These are phyloP conservation scores for Sapria himalayana DNA, from an alignment of 345 rosid genomes.

Conservation along the genomic window DNA sequence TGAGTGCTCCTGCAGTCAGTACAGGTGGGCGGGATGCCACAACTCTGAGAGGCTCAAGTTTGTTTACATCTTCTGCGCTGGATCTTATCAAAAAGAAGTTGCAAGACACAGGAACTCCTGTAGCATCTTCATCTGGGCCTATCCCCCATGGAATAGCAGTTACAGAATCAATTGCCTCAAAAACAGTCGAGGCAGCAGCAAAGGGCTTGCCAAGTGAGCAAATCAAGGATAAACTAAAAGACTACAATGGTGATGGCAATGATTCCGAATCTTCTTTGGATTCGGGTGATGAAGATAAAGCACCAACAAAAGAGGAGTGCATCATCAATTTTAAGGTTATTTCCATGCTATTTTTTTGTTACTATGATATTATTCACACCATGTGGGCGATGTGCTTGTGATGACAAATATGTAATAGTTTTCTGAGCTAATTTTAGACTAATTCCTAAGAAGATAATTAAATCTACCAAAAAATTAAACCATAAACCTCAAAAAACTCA, in stretches of 20 bases:
- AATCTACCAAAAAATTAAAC: too few species aligned
- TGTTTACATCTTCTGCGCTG: slow-evolving; percentile 58
- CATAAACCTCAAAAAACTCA: too few species aligned
- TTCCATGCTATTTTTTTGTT: slow-evolving; percentile 1
- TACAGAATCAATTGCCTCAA: slow-evolving; percentile 50
- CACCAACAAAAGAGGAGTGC: slow-evolving; percentile 76
- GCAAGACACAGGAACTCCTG: slow-evolving; percentile 63
- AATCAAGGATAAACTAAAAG: slow-evolving; percentile 45
- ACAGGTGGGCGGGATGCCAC: slow-evolving; percentile 78
- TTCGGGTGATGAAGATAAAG: slow-evolving; percentile 75
- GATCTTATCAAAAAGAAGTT: slow-evolving; percentile 84
- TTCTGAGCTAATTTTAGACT: too few species aligned
- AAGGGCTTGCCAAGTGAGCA: slow-evolving; percentile 45
- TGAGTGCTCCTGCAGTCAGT: slow-evolving; percentile 60
- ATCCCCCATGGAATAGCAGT: slow-evolving; percentile 20
- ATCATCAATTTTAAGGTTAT: slow-evolving; percentile 63
- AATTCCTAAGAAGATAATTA: too few species aligned
- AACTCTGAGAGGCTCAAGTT: slow-evolving; percentile 28
- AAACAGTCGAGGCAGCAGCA: slow-evolving; percentile 27
- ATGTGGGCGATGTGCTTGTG: too few species aligned
- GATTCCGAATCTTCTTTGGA: slow-evolving; percentile 77
- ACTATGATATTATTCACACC: too few species aligned
- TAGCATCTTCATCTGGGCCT: slow-evolving; percentile 22
- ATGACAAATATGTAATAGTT: too few species aligned
- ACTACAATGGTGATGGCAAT: slow-evolving; percentile 43